Evolutionary conservation across 805 yeast genomes (phyloP).

Genomic region (Wickerhamomyces bisporus): DNA sequence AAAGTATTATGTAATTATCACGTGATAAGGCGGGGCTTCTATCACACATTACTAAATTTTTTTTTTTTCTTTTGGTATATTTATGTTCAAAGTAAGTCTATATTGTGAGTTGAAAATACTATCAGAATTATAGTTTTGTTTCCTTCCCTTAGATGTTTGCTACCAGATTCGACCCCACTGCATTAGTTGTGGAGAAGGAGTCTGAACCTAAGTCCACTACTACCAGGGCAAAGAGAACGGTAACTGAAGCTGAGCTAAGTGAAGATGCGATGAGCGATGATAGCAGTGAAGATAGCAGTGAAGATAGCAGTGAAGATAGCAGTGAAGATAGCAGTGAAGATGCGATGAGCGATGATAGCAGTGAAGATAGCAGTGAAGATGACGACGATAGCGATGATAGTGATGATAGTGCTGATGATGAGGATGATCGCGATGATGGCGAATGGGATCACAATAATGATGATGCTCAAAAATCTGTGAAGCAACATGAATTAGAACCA

Average conservation of each 20-base stretch:
- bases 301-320: conserved; percentile 18
- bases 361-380: conserved; percentile 16
- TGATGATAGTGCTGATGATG: conserved; percentile 6
- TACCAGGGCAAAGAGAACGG: conserved; percentile 18
- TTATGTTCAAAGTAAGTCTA: too few relatives aligned
- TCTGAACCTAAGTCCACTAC: neutral
- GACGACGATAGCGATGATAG: conserved; percentile 11
- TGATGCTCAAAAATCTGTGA: conserved; percentile 9
- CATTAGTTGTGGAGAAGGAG: conserved; percentile 9
- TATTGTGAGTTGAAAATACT: too few relatives aligned
- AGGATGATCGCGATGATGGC: conserved; percentile 6
- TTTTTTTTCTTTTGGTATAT: too few relatives aligned
- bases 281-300: conserved; percentile 17
- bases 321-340: conserved; percentile 1
- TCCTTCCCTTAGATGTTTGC: conserved; percentile 45
- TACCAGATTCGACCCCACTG: conserved; percentile 53
- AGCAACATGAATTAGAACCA: conserved; percentile 1
- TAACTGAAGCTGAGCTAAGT: conserved; percentile 15
- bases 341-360: conserved; percentile 15
- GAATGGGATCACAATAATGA: conserved; percentile 8
- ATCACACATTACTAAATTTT: neutral
- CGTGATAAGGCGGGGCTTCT: too few relatives aligned
- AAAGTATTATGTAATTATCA: too few relatives aligned
- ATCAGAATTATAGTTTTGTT: too few relatives aligned
- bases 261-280: conserved; percentile 11